Conservation (phyloP, 495 filamentous ascomycete species). For the Penicillium parvum region DNA sequence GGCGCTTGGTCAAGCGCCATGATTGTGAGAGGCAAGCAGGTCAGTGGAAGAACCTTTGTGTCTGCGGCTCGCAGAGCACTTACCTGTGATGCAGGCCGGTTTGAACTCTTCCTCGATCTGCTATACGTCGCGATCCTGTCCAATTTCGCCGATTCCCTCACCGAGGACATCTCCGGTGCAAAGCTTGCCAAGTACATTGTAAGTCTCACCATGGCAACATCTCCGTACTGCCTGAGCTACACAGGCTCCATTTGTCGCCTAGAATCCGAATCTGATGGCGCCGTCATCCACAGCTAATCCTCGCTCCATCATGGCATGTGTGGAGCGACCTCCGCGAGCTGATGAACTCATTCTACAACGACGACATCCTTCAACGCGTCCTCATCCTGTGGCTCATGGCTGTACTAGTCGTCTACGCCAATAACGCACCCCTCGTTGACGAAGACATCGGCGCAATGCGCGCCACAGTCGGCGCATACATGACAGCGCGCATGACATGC, state of each 20-base stretch:
- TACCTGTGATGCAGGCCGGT: constrained; percentile 26
- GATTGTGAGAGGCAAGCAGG: constrained; percentile 37
- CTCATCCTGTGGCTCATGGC: constrained; percentile 48
- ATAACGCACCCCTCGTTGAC: constrained; percentile 42
- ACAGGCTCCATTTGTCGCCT: too few species aligned
- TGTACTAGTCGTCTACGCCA: constrained; percentile 42
- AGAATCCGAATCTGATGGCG: not conserved
- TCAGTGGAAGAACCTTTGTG: constrained; percentile 3
- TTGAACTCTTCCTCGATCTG: constrained; percentile 48
- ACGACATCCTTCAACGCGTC: constrained; percentile 43
- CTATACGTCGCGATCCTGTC: constrained; percentile 44
- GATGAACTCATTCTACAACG: constrained; percentile 49
- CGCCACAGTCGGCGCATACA: constrained; percentile 37
- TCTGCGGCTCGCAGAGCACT: not conserved
- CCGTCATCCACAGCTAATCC: constrained; percentile 26
- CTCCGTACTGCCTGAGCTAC: too few species aligned
- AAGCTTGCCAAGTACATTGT: constrained; percentile 45
- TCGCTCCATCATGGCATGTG: constrained; percentile 44
- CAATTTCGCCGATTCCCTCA: constrained; percentile 41
- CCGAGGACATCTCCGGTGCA: constrained; percentile 41
- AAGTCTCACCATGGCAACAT: not conserved
- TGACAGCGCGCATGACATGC: constrained; percentile 27
- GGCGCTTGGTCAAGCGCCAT: constrained; percentile 28
- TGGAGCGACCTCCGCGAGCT: constrained; percentile 46
- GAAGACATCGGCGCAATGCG: constrained; percentile 40